Evolutionary conservation across 2,329 filamentous ascomycete species (phyloP).

Genomic region (Grosmannia clavigera): DNA sequence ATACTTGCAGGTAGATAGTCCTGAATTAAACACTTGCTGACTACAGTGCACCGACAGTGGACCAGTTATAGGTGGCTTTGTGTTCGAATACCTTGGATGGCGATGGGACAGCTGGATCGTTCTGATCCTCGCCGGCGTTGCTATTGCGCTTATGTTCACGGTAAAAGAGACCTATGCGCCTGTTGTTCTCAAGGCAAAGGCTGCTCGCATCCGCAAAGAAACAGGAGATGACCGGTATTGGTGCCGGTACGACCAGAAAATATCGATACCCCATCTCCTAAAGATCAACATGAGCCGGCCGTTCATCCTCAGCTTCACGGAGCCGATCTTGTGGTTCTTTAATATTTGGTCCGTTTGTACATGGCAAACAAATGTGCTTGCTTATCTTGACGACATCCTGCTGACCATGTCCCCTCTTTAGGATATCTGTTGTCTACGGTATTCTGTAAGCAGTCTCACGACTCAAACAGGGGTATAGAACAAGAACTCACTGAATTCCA

Average conservation of each 20-base stretch:
- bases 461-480: neutral
- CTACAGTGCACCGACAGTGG: constrained; percentile 26
- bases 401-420: constrained; percentile 16
- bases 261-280: constrained; percentile 52
- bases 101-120: constrained; percentile 77
- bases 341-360: constrained; percentile 41
- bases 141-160: constrained; percentile 43
- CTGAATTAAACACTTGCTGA: neutral
- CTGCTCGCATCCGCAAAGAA: constrained; percentile 50
- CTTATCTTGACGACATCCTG: neutral
- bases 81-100: constrained; percentile 69
- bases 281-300: constrained; percentile 67
- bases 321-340: constrained; percentile 69
- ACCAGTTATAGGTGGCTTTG: constrained; percentile 61
- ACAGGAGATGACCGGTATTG: constrained; percentile 62
- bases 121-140: constrained; percentile 56
- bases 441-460: constrained; percentile 38
- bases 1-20: neutral
- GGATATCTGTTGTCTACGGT: constrained; percentile 73
- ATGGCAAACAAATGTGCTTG: neutral
- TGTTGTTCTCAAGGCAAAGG: constrained; percentile 54
- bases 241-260: constrained; percentile 65
- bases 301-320: constrained; percentile 62
- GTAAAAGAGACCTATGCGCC: constrained; percentile 70
- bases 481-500: constrained; percentile 26